Evolutionary conservation across 2,329 filamentous ascomycete genomes (phyloP).

Genomic region (Alternaria solani): DNA sequence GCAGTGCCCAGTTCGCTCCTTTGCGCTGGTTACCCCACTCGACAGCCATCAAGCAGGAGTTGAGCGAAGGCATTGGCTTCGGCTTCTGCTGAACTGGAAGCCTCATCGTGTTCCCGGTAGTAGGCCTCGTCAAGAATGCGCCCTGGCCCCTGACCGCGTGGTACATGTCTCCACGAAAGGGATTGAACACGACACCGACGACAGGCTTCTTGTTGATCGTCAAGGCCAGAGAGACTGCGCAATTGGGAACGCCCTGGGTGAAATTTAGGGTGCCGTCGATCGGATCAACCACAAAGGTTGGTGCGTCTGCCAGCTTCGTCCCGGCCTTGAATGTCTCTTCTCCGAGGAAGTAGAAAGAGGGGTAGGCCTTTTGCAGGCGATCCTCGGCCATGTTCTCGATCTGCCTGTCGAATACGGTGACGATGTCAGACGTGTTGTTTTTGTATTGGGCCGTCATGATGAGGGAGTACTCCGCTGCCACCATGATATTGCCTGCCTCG

Average conservation of each 20-base stretch:
- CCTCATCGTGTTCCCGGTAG: slow-evolving; percentile 30
- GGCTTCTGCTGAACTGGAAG: slow-evolving; percentile 43
- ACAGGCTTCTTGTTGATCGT: slow-evolving; percentile 44
- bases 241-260: slow-evolving; percentile 49
- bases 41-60: slow-evolving; percentile 44
- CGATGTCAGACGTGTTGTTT: slow-evolving; percentile 59
- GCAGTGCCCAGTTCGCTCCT: slow-evolving; percentile 49
- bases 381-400: slow-evolving; percentile 61
- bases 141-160: slow-evolving; percentile 46
- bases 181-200: slow-evolving; percentile 49
- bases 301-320: slow-evolving; percentile 38
- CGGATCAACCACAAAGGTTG: slow-evolving; percentile 51
- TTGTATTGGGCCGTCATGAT: slow-evolving; percentile 35
- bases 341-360: slow-evolving; percentile 53
- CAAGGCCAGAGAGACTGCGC: slow-evolving; percentile 45
- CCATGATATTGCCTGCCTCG: slow-evolving; percentile 44
- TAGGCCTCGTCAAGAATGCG: slow-evolving; percentile 35
- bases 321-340: slow-evolving; percentile 48
- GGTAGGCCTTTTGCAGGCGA: slow-evolving; percentile 55
- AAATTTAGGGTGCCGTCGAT: slow-evolving; percentile 54
- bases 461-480: slow-evolving; percentile 39
- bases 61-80: slow-evolving; percentile 36
- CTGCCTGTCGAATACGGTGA: slow-evolving; percentile 64
- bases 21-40: slow-evolving; percentile 51
- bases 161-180: slow-evolving; percentile 47